Conservation (phyloP, 305 asterid genomes). For the Rubia balearica region DNA sequence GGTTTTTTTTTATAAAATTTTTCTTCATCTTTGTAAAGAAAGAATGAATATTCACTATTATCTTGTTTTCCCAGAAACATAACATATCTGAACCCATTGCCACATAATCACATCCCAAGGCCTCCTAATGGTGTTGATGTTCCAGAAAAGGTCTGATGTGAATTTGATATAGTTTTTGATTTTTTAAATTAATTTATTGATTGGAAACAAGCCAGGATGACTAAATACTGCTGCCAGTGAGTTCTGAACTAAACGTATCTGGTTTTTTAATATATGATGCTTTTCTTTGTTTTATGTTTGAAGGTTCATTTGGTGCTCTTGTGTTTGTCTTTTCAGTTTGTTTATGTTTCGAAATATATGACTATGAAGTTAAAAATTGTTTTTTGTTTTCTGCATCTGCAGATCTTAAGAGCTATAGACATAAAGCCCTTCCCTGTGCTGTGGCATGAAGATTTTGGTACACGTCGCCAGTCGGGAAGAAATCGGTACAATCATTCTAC, state of each 20-base stretch:
- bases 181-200: neutral
- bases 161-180: neutral
- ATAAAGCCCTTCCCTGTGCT: conserved; percentile 65
- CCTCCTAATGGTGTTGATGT: conserved; percentile 63
- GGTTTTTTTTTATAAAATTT: conserved; percentile 35
- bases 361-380: neutral
- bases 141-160: conserved; percentile 56
- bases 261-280: neutral
- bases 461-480: conserved; percentile 52
- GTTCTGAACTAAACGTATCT: neutral
- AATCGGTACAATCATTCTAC: conserved; percentile 45
- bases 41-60: neutral
- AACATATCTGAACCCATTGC: conserved; percentile 69
- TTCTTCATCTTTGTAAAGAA: conserved; percentile 8
- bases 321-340: neutral
- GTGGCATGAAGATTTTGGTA: conserved; percentile 90
- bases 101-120: conserved; percentile 67
- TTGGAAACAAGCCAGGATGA: neutral
- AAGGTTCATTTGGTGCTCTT: neutral
- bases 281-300: neutral
- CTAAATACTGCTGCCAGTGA: neutral
- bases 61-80: conserved; percentile 52
- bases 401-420: conserved; percentile 60
- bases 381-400: conserved; percentile 24
- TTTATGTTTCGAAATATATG: conserved; percentile 6